Conservation (phyloP, 2,329 filamentous ascomycete genomes). For the Trichoderma atrobrunneum region DNA sequence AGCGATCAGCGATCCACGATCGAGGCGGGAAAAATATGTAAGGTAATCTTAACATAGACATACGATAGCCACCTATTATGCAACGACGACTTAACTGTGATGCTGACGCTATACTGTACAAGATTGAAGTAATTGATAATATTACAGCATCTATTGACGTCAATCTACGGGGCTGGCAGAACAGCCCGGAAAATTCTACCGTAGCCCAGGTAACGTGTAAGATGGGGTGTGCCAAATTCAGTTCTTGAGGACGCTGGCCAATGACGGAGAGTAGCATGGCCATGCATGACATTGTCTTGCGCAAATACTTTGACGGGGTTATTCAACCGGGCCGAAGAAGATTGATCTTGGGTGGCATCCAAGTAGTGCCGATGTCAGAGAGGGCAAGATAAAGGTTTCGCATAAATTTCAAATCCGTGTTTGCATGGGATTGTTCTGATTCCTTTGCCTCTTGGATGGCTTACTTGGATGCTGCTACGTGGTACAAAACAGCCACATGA, state of each 20-base stretch:
- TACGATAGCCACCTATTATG: not conserved
- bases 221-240: not conserved
- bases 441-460: not conserved
- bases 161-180: not conserved
- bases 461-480: not conserved
- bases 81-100: not conserved
- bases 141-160: not conserved
- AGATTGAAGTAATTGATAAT: not conserved
- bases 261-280: slow-evolving; percentile 26
- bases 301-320: not conserved
- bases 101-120: not conserved
- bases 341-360: not conserved
- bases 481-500: not conserved
- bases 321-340: not conserved
- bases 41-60: not conserved
- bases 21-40: not conserved
- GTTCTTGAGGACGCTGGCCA: slow-evolving; percentile 10
- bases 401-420: not conserved
- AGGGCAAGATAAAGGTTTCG: not conserved
- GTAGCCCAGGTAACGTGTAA: not conserved
- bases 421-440: not conserved
- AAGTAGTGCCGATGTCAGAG: not conserved
- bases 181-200: not conserved
- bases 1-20: not conserved
- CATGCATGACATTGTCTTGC: slow-evolving; percentile 2